A percentile compares a stretch with the other conserved stretches of the same genome.
Conservation (phyloP, 257 asterid genomes). For the Gentiana macrophylla region DNA sequence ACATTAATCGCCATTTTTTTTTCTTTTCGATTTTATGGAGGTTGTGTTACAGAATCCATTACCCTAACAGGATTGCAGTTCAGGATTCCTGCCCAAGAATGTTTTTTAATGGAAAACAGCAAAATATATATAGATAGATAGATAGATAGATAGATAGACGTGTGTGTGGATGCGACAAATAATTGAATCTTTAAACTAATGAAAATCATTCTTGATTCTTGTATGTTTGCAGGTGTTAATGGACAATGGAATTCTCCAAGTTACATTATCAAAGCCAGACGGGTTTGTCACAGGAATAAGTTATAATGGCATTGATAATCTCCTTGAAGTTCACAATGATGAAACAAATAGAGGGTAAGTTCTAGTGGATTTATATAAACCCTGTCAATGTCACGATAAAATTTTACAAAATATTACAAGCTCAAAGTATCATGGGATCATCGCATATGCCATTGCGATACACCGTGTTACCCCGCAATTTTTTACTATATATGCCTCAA, state of each 20-base stretch:
- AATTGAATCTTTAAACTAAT: background rate
- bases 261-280: conserved; percentile 55
- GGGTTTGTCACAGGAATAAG: conserved; percentile 42
- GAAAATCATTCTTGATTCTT: background rate
- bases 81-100: no score
- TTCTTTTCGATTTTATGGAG: background rate
- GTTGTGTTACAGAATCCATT: no score
- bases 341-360: conserved; percentile 56
- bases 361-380: background rate
- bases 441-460: no score
- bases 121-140: no score
- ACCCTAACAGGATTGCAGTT: no score
- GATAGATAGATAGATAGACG: no score
- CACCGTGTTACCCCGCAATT: no score
- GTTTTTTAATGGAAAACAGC: no score
- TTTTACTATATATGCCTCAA: no score
- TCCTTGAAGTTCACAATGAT: conserved; percentile 40
- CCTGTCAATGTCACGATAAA: no score
- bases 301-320: conserved; percentile 48
- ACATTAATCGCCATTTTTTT: background rate
- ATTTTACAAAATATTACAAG: no score
- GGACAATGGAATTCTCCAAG: conserved; percentile 58
- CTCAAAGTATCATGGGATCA: no score
- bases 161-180: background rate
- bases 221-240: conserved; percentile 38